Evolutionary conservation across 306 rosid species (phyloP).

Genomic region (Dryas alaskensis): DNA sequence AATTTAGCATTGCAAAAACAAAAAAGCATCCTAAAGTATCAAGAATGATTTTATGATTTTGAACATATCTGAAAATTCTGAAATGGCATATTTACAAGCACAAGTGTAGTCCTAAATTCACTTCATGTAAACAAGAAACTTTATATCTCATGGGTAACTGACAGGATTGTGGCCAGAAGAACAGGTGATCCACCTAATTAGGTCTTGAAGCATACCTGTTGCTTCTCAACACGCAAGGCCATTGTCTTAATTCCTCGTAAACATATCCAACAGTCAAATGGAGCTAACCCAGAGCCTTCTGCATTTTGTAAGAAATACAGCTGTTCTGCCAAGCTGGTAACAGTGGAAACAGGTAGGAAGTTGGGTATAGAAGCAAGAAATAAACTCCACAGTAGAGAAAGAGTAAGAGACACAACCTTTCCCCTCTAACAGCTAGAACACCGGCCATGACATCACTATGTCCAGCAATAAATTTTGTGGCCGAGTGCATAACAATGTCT

Average conservation of each 20-base stretch:
- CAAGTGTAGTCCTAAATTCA: not conserved
- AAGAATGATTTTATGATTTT: not conserved
- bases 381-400: conserved; percentile 5
- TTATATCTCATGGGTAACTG: not conserved
- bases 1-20: not conserved
- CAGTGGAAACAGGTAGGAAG: conserved; percentile 19
- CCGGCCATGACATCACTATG: conserved; percentile 95
- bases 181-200: not conserved
- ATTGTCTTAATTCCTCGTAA: conserved; percentile 86
- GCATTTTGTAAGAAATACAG: conserved; percentile 88
- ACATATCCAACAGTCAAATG: conserved; percentile 88
- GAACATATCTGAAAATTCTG: not conserved
- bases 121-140: not conserved
- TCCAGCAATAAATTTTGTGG: conserved; percentile 91
- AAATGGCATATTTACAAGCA: not conserved
- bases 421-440: conserved; percentile 82
- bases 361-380: not conserved
- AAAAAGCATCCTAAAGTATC: not conserved
- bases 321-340: conserved; percentile 70
- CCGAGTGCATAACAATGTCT: conserved; percentile 94
- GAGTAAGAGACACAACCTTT: conserved; percentile 51
- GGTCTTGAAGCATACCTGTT: conserved; percentile 57
- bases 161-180: not conserved
- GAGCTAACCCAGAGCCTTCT: conserved; percentile 91
- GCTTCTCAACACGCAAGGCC: conserved; percentile 88